Percentiles rank a stretch among this genome's conserved stretches.
phyloP scores from a whole-genome alignment of 1,284 basidiomycete species.

The Cystobasidium sp. region DNA sequence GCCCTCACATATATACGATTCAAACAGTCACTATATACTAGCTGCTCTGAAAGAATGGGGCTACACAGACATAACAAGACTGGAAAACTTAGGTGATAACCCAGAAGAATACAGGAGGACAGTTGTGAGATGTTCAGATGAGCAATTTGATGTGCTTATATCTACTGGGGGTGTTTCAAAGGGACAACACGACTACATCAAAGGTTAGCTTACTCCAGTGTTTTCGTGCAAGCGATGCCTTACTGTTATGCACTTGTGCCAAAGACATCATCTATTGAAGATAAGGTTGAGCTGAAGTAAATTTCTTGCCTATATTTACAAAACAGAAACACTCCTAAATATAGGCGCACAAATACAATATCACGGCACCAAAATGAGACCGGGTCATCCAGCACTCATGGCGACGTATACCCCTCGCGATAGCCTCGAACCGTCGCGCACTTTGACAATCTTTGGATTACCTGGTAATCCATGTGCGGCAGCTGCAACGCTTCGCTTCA shows the following conservation, averaged over 20 bases:
- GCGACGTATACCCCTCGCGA: not conserved
- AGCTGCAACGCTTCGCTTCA: slow-evolving; percentile 20
- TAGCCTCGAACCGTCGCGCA: not conserved
- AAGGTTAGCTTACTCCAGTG: not conserved
- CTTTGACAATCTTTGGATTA: slow-evolving; percentile 18
- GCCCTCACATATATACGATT: slow-evolving; percentile 12
- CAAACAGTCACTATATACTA: slow-evolving; percentile 16
- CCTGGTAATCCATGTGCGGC: slow-evolving; percentile 35
- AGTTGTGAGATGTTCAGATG: not conserved
- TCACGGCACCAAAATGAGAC: slow-evolving; percentile 22
- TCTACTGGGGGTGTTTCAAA: slow-evolving; percentile 34
- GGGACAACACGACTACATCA: slow-evolving; percentile 29
- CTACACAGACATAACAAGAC: not conserved
- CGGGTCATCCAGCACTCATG: slow-evolving; percentile 27
- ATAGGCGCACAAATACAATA: slow-evolving; percentile 22
- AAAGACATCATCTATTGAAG: too few relatives aligned
- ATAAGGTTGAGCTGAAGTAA: not conserved
- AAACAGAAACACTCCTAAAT: not conserved
- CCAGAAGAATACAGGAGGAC: not conserved
- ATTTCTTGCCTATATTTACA: not conserved
- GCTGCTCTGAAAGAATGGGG: slow-evolving; percentile 11
- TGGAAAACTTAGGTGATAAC: slow-evolving; percentile 13
- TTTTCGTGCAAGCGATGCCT: not conserved
- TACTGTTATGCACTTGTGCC: not conserved
- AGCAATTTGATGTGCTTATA: slow-evolving; percentile 13